A percentile compares a stretch with the other conserved stretches of the same genome.
These are phyloP conservation scores for Vigna unguiculata DNA, from an alignment of 306 rosid genomes.

Conservation along the genomic window DNA sequence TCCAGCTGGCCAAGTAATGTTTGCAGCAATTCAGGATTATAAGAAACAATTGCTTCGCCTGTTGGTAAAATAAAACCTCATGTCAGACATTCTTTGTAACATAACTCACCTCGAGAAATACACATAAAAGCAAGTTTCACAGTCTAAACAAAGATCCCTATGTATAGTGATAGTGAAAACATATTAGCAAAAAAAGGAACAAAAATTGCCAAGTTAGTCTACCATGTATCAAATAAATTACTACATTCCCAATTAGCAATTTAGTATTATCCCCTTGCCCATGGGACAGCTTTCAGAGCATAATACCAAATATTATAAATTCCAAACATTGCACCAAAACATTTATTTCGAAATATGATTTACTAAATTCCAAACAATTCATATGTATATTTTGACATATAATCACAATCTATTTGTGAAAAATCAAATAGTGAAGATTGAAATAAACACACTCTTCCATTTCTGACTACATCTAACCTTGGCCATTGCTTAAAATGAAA, in stretches of 20 bases:
- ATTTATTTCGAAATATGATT: no score
- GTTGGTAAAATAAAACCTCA: neutral
- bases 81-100: neutral
- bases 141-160: neutral
- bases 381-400: no score
- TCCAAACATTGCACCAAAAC: no score
- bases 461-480: no score
- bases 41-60: conserved; percentile 64
- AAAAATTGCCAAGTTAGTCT: neutral
- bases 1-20: conserved; percentile 69
- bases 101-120: neutral
- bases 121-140: neutral
- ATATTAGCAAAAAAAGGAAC: neutral
- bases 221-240: neutral
- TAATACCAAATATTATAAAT: no score
- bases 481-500: no score
- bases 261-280: neutral
- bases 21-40: conserved; percentile 75
- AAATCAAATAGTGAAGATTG: no score
- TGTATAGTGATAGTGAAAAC: neutral
- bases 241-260: neutral
- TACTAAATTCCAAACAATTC: no score
- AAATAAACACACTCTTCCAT: no score
- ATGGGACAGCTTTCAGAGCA: neutral
- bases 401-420: no score